Evolutionary conservation across 202 grass and related monocot species (phyloP).

Genomic region (Sporobolus alterniflorus): DNA sequence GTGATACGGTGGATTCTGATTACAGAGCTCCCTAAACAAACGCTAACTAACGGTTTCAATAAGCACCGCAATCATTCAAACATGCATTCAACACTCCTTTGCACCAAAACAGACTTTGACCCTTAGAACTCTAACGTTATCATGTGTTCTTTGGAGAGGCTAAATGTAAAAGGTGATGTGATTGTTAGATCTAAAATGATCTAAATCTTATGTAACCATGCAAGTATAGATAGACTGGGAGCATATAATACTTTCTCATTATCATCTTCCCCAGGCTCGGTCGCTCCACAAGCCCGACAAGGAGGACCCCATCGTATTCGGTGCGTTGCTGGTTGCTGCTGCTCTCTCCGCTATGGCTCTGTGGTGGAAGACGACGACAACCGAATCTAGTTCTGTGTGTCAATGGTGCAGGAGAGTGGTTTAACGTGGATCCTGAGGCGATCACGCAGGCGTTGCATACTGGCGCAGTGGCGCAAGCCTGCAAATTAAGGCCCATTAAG

Average conservation of each 20-base stretch:
- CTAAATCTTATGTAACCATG: too few species aligned
- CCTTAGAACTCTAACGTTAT: not conserved
- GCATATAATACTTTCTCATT: conserved; percentile 66
- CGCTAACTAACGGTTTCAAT: too few species aligned
- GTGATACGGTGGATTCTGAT: too few species aligned
- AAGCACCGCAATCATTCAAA: too few species aligned
- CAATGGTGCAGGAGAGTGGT: conserved; percentile 69
- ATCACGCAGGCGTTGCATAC: conserved; percentile 69
- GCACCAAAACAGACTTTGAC: conserved; percentile 20
- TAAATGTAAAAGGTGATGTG: too few species aligned
- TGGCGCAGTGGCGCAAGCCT: conserved; percentile 50
- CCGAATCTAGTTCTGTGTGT: not conserved
- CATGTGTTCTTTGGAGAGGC: too few species aligned
- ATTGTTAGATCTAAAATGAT: too few species aligned
- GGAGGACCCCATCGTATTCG: conserved; percentile 58
- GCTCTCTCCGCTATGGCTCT: too few species aligned
- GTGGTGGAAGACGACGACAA: not conserved
- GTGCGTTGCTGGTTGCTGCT: not conserved
- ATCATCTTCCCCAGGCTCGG: conserved; percentile 60
- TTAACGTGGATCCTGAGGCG: conserved; percentile 71
- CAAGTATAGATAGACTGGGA: too few species aligned
- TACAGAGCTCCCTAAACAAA: too few species aligned
- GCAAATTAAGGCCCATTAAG: not conserved
- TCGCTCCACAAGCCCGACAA: conserved; percentile 63
- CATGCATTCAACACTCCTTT: conserved; percentile 18